Conservation (phyloP, 164 flowering plant genomes). For the Vitis labrusca region DNA sequence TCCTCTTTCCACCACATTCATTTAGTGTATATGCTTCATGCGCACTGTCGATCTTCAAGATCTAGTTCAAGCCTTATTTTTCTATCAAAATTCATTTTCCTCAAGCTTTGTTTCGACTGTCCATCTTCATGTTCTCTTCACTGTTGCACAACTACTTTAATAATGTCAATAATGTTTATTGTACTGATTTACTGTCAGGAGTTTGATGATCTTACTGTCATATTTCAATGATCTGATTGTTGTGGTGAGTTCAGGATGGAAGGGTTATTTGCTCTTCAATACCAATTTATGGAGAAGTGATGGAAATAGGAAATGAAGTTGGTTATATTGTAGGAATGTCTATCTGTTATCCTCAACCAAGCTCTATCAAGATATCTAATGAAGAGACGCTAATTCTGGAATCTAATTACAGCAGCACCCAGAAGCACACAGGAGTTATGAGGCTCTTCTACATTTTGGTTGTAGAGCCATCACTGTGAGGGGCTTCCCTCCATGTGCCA, state of each 20-base stretch:
- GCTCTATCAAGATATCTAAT: constrained; percentile 50
- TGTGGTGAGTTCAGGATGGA: constrained; percentile 57
- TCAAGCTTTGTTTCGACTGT: neutral
- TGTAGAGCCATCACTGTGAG: constrained; percentile 16
- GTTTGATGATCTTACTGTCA: too few relatives aligned
- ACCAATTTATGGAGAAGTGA: constrained; percentile 71
- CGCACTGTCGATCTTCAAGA: neutral
- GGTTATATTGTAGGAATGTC: constrained; percentile 92
- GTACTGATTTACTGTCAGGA: too few relatives aligned
- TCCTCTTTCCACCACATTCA: neutral
- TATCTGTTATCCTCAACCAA: constrained; percentile 78
- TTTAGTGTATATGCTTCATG: neutral
- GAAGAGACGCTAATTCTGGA: constrained; percentile 63
- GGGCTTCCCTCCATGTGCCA: too few relatives aligned
- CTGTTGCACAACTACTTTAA: too few relatives aligned
- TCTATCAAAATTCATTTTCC: neutral
- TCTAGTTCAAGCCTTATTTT: neutral
- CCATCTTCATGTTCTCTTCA: too few relatives aligned
- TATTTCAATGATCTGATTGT: too few relatives aligned
- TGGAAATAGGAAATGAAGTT: constrained; percentile 68
- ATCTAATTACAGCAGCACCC: constrained; percentile 59
- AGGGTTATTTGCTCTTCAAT: constrained; percentile 68
- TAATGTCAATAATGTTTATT: too few relatives aligned
- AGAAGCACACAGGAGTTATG: constrained; percentile 80
- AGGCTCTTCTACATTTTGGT: constrained; percentile 78